Evolutionary conservation across 768 basidiomycete genomes (phyloP), one percentile per base, ranked within the genome.

Genomic region (Phlegmacium glaucopus): DNA sequence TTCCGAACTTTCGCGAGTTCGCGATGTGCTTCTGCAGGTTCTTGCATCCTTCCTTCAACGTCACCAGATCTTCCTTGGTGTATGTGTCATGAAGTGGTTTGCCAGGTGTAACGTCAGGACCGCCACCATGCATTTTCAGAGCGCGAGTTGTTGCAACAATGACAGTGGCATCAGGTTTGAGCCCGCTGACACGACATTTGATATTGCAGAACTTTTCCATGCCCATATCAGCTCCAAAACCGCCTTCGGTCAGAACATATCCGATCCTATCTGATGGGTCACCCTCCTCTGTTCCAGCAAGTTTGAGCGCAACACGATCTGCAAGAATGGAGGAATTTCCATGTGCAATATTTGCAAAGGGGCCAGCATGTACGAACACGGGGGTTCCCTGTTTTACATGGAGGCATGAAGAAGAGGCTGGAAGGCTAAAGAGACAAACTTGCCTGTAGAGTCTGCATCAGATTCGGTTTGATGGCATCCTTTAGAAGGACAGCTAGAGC

Each of bases 141-240:
- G 95, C 95, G 55, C 95, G 88, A 25, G 95, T 94, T 4, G 95
- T 99, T 6, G 95, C 96, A 44, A 99, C 95, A 58, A 99, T 89
- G 55, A 99, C 83, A 30, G 87, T 87, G 3, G 93, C 95, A 67
- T 99, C 91, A 8, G 96, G 96, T 47, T 75, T 87, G 61, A 98
- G 79, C 40, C 94, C 95, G 51, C 90, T 94, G 48, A 88, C 77
- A 50, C 95, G 85, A 67, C 94, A 97, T 68, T 99, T 99, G 78
- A 99, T 97, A 70, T 98, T 97, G 77, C 92, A 97, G 78, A 98
- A 99, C 68, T 99, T 96, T 71, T 94, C 92, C 91, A 94, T 91
- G 32, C 93, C 95, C 84, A 98, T 99, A 65, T 99, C 95, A 16
- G 95, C 94, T 47, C 95, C 95, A 69, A 98, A 99, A 37, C 95